Conservation (phyloP, 106 monocot genomes). For the Chionographis japonica region DNA sequence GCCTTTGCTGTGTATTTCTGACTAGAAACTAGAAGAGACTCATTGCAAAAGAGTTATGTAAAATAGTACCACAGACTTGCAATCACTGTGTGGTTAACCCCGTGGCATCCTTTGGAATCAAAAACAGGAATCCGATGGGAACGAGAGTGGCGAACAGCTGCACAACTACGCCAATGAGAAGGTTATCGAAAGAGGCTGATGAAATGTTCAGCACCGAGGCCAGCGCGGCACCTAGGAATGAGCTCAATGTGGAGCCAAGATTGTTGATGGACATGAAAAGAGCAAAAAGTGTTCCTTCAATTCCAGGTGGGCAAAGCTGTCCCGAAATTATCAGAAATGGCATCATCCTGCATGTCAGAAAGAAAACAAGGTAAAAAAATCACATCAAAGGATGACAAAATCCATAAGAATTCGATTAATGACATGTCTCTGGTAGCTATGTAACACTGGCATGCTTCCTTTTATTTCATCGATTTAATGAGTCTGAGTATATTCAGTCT, state of each 20-base stretch:
- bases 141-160: conserved; percentile 48
- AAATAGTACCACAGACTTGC: no score
- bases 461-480: no score
- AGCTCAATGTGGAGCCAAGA: conserved; percentile 56
- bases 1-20: no score
- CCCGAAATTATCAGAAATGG: conserved; percentile 78
- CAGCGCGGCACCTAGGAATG: conserved; percentile 65
- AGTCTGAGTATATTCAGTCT: no score
- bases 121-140: conserved; percentile 56
- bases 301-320: conserved; percentile 79
- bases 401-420: not conserved
- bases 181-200: conserved; percentile 50
- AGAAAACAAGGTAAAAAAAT: not conserved
- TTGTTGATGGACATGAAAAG: conserved; percentile 90
- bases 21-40: no score
- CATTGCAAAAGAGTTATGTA: no score
- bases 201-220: conserved; percentile 60
- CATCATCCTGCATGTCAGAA: conserved; percentile 55
- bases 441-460: no score
- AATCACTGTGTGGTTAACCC: conserved; percentile 24
- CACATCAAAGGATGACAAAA: not conserved
- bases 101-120: conserved; percentile 70
- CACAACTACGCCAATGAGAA: conserved; percentile 36
- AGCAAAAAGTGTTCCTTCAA: conserved; percentile 87
- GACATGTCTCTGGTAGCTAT: not conserved